phyloP scores from a whole-genome alignment of 345 rosid species.

The Euphorbia tirucalli region DNA sequence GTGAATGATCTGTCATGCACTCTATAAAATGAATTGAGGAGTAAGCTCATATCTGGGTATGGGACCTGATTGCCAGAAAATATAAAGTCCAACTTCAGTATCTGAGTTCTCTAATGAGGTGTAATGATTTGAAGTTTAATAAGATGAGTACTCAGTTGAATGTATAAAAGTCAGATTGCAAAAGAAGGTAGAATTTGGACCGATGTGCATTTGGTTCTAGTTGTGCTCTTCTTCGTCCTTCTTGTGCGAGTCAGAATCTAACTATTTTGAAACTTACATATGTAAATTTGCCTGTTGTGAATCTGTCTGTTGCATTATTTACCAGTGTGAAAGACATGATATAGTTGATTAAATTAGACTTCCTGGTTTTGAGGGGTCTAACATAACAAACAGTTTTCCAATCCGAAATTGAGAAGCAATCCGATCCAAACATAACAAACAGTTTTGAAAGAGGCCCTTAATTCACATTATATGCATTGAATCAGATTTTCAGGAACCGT shows the following conservation, averaged over 20 bases:
- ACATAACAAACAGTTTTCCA: too few relatives aligned
- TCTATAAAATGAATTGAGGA: too few relatives aligned
- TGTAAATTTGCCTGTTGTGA: not conserved
- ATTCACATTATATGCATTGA: too few relatives aligned
- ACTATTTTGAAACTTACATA: not conserved
- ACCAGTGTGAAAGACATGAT: not conserved
- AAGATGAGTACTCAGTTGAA: constrained; percentile 6
- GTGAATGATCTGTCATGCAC: constrained; percentile 16
- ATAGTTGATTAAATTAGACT: not conserved
- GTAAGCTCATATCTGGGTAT: too few relatives aligned
- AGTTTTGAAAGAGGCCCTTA: too few relatives aligned
- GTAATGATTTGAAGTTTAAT: constrained; percentile 11
- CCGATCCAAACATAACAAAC: too few relatives aligned
- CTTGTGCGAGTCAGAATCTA: not conserved
- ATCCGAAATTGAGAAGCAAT: too few relatives aligned
- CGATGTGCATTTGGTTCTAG: constrained; percentile 14
- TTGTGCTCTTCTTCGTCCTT: constrained; percentile 19
- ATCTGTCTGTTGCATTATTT: not conserved
- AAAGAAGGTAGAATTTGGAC: not conserved
- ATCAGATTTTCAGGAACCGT: too few relatives aligned
- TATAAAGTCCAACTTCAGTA: not conserved
- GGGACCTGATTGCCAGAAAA: constrained; percentile 9
- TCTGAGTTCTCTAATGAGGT: constrained; percentile 3
- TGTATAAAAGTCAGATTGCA: constrained; percentile 17
- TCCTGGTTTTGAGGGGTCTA: not conserved